Evolutionary conservation across 495 filamentous ascomycete species (phyloP).

Genomic region (Emericellopsis terricola): DNA sequence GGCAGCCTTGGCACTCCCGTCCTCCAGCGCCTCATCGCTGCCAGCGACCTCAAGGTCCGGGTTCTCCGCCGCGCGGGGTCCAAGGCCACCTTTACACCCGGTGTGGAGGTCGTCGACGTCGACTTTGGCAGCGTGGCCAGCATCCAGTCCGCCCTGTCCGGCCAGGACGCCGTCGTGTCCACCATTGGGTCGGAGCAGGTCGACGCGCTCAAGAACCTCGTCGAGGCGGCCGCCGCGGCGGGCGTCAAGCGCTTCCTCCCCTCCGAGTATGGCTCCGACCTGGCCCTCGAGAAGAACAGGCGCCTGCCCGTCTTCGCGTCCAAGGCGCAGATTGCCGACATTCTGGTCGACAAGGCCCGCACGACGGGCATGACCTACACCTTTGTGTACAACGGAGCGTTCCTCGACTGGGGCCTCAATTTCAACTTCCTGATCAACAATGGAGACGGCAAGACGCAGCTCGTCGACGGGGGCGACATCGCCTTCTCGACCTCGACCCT

Average conservation of each 20-base stretch:
- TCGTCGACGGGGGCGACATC: slow-evolving; percentile 12
- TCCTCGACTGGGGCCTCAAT: slow-evolving; percentile 12
- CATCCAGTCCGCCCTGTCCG: slow-evolving; percentile 21
- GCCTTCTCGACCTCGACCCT: slow-evolving; percentile 12
- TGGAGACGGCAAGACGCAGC: slow-evolving; percentile 1
- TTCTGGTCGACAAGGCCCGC: slow-evolving; percentile 20
- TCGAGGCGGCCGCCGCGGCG: slow-evolving; percentile 32
- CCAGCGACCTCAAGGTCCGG: slow-evolving; percentile 74
- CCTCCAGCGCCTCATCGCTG: slow-evolving; percentile 56
- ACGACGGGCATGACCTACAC: slow-evolving; percentile 26
- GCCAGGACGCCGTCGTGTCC: slow-evolving; percentile 30
- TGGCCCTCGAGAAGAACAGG: slow-evolving; percentile 11
- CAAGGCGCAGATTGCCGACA: slow-evolving; percentile 24
- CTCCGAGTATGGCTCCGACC: slow-evolving; percentile 34
- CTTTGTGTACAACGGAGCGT: slow-evolving; percentile 20
- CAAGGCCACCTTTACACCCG: slow-evolving; percentile 11
- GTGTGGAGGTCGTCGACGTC: slow-evolving; percentile 20
- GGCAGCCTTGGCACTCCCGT: slow-evolving; percentile 33
- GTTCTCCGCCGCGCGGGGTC: slow-evolving; percentile 34
- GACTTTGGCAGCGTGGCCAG: slow-evolving; percentile 30
- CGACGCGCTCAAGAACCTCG: slow-evolving; percentile 16
- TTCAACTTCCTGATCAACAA: slow-evolving; percentile 2
- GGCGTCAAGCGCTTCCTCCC: slow-evolving; percentile 35
- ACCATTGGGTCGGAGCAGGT: slow-evolving; percentile 8
- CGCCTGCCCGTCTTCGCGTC: slow-evolving; percentile 22